Base-by-base conservation (phyloP, 257 asterid species). In the Solanum paucissectum region DNA sequence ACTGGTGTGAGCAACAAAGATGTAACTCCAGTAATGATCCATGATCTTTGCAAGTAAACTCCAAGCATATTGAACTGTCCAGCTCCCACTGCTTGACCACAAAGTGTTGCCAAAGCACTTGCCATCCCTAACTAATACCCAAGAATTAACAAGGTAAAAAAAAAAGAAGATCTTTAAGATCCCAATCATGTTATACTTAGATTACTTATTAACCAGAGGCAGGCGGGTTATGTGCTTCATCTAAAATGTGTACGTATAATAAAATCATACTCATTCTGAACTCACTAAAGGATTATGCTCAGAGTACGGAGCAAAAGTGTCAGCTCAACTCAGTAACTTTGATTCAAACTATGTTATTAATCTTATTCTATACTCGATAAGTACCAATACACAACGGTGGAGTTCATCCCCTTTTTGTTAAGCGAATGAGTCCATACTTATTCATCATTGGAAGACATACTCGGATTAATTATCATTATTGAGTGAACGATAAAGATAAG, bases 31-130 rank as follows among this genome's bases (percentile, higher is more conserved):
- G 93, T 92, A 25, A 94, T 94, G 7, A 94, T 89, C 95, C 94
- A 92, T 29, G 97, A 94, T 40, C 97, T 88, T 66, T 94, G 95
- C 94, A 94, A 83, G 83, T 94, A 94, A 1, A 94, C 90, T 13
- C 97, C 97, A 12, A 94, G 88, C 95, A 94, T 93, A 84, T 90
- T 90, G 10, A 91, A 85, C 16, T 93, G 92, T n/a, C 93, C 93
- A 3, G 95, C 97, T 20, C 95, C 97, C 69, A 88, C 92, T 1
- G 95, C 97, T 33, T 94, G 97, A 36, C 97, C 95, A 29, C 95
- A 93, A n/a, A 94, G 90, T 55, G 97, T 94, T 44, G 93, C 97
- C 9, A 93, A 75, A 49, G 97, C 97, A 87, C 97, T 93, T 49
- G 95, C 95, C 97, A 93, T 94, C 72, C 95, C 97, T 89, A 91